Base-by-base conservation (phyloP, 306 rosid species). In the Fragaria iinumae region DNA sequence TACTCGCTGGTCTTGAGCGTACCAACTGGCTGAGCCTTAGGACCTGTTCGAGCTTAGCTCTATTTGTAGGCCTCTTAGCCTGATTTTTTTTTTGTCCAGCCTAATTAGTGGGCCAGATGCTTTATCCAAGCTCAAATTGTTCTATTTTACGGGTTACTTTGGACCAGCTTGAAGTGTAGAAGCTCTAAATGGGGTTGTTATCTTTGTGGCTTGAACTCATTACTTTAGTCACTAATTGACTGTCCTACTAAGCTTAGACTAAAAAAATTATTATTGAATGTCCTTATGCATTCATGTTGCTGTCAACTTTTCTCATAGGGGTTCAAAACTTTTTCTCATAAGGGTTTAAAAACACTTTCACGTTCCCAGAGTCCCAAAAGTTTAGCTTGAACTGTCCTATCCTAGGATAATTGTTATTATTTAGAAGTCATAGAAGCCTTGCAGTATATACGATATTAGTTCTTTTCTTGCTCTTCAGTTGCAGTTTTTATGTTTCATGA, bases 11-110 rank as follows among this genome's bases (percentile, higher is more conserved):
- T 21, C 4, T 36, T 34, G 41, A 59, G 72, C 34, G 63, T 48
- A 44, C 45, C 50, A 34, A n/a, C 43, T 21, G 75, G 47, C 14
- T 72, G 76, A 53, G 38, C 66, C 34, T 53, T 72, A 55, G 34
- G 67, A 39, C 67, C 18, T 56, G 20, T 56, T 73, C 0, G 2
- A 55, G 50, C 55, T 11, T 49, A 14, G 6, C 16, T 38, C 16
- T 10, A 39, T 56, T 57, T 57, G 16, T 39, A 14, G 9, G 38
- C 41, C 4, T 56, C 39, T 11, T 56, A 4, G 52, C 32, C 27
- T 25, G 27, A 25, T 25, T 25, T 25, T 25, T 25, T 25, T 25
- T 0, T 25, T n/a, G n/a, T n/a, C n/a, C 27, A 25, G 27, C 27
- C 27, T 25, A 25, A 25, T 25, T 25, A 25, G 27, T 25, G 27